These are phyloP conservation scores for Acanthamoeba royreba DNA, from an alignment of 208 protist genomes.

Conservation along the genomic window DNA sequence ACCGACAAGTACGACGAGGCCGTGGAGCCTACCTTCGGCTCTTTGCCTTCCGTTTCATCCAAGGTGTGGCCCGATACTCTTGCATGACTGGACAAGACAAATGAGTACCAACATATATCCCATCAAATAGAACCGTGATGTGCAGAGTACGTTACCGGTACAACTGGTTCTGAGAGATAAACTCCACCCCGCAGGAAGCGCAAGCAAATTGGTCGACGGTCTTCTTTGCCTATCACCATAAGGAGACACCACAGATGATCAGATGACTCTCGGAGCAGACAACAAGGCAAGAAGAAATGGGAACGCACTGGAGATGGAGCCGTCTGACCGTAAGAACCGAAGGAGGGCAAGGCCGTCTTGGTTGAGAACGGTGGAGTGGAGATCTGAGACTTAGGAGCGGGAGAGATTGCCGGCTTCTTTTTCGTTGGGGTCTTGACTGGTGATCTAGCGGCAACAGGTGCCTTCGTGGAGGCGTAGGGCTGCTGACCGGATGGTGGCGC, in stretches of 20 bases:
- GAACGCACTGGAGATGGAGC: not conserved
- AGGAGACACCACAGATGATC: not conserved
- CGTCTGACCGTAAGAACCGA: not conserved
- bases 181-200: not conserved
- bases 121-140: not conserved
- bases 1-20: too few relatives aligned
- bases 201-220: not conserved
- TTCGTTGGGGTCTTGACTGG: not conserved
- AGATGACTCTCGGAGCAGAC: not conserved
- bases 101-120: not conserved
- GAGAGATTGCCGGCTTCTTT: too few relatives aligned
- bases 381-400: not conserved
- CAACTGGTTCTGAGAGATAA: slow-evolving; percentile 5
- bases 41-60: too few relatives aligned
- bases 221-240: not conserved
- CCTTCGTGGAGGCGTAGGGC: not conserved
- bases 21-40: too few relatives aligned
- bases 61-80: too few relatives aligned
- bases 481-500: not conserved
- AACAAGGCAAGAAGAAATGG: not conserved
- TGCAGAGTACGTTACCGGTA: not conserved
- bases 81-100: not conserved
- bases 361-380: not conserved
- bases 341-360: not conserved
- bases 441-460: not conserved